phyloP scores from a whole-genome alignment of 108 stramenopile species.

The Nitzschia sp. region DNA sequence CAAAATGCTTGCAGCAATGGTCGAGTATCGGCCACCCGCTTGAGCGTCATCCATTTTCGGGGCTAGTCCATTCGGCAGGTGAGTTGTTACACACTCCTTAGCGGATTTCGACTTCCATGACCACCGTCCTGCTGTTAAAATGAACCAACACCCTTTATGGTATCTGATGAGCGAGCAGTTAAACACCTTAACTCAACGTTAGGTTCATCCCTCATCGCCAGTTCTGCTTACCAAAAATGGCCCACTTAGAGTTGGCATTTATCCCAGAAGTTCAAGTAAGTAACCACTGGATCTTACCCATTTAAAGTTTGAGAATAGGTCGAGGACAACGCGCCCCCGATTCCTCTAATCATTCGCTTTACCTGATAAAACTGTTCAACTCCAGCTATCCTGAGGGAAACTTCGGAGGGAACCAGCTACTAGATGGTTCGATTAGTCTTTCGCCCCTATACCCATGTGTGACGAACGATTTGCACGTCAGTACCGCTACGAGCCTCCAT shows the following conservation, averaged over 20 bases:
- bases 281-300: slow-evolving; percentile 92
- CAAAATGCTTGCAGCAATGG: slow-evolving; percentile 69
- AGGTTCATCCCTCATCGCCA: slow-evolving; percentile 98
- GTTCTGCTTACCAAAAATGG: slow-evolving; percentile 95
- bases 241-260: slow-evolving; percentile 94
- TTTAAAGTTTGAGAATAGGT: slow-evolving; percentile 98
- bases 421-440: slow-evolving; percentile 98
- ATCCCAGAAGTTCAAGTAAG: slow-evolving; percentile 89
- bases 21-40: slow-evolving; percentile 89
- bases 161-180: slow-evolving; percentile 95
- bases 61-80: slow-evolving; percentile 90
- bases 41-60: slow-evolving; percentile 98
- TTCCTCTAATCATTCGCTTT: slow-evolving; percentile 98
- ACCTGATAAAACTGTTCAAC: slow-evolving; percentile 93
- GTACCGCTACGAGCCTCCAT: slow-evolving; percentile 93
- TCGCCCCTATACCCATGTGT: slow-evolving; percentile 97
- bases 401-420: slow-evolving; percentile 97
- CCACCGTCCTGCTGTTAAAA: slow-evolving; percentile 97
- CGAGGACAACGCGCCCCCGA: slow-evolving; percentile 86
- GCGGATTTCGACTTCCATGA: slow-evolving; percentile 96
- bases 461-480: slow-evolving; percentile 96
- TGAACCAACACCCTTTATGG: slow-evolving; percentile 98
- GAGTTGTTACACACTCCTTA: slow-evolving; percentile 90
- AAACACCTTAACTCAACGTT: slow-evolving; percentile 95
- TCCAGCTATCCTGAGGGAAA: slow-evolving; percentile 96